Conservation (phyloP, 31 red algal genomes). For the Odonthalia washingtoniensis region DNA sequence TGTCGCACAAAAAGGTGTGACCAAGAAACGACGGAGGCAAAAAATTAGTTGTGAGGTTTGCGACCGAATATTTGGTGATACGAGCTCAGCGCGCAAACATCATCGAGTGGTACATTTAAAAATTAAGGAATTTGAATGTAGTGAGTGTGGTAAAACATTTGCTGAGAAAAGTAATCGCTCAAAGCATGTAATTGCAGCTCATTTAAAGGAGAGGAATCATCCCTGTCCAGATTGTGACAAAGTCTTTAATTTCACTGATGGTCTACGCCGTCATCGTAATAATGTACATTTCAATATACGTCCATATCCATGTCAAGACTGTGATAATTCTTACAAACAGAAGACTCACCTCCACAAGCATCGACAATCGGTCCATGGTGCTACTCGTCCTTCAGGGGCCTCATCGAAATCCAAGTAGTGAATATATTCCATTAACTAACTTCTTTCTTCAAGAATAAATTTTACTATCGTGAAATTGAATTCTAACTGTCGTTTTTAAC, state of each 20-base stretch:
- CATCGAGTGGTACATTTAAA: conserved; percentile 73
- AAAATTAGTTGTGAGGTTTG: conserved; percentile 46
- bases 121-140: conserved; percentile 69
- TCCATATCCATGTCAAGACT: conserved; percentile 59
- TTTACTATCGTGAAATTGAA: no score
- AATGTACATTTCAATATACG: conserved; percentile 67
- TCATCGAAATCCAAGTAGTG: no score
- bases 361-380: conserved; percentile 59
- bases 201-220: conserved; percentile 58
- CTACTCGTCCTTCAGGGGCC: background rate
- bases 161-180: conserved; percentile 73
- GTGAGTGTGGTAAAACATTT: conserved; percentile 69
- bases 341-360: conserved; percentile 72
- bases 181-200: conserved; percentile 73
- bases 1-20: no score
- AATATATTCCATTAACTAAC: no score
- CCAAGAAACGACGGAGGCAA: conserved; percentile 57
- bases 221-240: conserved; percentile 58
- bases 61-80: conserved; percentile 63
- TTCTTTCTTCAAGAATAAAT: no score
- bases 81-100: conserved; percentile 68
- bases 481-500: no score
- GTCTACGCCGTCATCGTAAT: conserved; percentile 66
- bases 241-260: conserved; percentile 74
- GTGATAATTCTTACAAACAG: conserved; percentile 73